Evolutionary conservation across 495 filamentous ascomycete species (phyloP).

Genomic region (Xylaria cubensis): DNA sequence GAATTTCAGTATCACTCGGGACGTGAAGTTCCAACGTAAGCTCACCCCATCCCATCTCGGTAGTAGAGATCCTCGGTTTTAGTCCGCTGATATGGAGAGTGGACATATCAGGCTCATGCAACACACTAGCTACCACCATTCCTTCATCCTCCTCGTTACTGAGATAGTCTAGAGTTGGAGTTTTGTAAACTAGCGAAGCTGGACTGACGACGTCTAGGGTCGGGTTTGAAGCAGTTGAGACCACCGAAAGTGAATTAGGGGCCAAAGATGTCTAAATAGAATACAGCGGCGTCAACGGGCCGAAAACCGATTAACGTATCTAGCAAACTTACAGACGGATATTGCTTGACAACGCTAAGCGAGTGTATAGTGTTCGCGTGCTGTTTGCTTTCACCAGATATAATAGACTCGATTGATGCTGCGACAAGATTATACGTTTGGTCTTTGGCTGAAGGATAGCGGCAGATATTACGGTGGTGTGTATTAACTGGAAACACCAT

Average conservation of each 20-base stretch:
- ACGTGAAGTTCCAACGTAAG: background rate
- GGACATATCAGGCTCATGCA: background rate
- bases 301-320: too few species aligned
- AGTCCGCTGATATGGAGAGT: background rate
- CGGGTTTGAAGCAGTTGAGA: background rate
- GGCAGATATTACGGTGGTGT: conserved; percentile 16
- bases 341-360: too few species aligned
- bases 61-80: conserved; percentile 1
- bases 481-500: conserved; percentile 3
- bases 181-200: background rate
- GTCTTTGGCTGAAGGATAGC: conserved; percentile 12
- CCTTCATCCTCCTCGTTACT: background rate
- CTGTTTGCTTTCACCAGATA: conserved; percentile 2
- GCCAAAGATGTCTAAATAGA: too few species aligned
- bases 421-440: conserved; percentile 1
- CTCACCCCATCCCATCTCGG: conserved; percentile 2
- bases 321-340: too few species aligned
- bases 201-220: background rate
- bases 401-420: conserved; percentile 11
- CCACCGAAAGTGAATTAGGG: too few species aligned
- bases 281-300: too few species aligned
- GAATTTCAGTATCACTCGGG: background rate
- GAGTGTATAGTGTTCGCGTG: too few species aligned
- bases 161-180: background rate
- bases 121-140: background rate